These are phyloP conservation scores for Setomelanomma holmii DNA, from an alignment of 2,329 filamentous ascomycete species.

Conservation along the genomic window DNA sequence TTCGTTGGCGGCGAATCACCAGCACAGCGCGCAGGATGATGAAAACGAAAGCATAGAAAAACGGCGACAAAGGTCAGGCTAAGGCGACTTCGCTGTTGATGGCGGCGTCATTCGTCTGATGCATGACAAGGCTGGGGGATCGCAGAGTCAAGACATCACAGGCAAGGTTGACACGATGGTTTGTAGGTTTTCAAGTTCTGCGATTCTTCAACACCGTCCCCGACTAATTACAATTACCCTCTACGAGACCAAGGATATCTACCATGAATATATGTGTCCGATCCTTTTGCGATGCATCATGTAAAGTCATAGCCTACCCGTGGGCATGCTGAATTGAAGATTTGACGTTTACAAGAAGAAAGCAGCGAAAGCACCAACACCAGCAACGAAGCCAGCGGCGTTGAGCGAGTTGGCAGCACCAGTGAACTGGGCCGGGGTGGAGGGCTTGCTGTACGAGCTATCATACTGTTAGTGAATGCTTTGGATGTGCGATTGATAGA, in stretches of 20 bases:
- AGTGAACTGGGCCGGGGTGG: slow-evolving; percentile 44
- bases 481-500: background rate
- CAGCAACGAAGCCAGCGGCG: slow-evolving; percentile 48
- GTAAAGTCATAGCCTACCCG: slow-evolving; percentile 50
- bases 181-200: slow-evolving; percentile 29
- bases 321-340: slow-evolving; percentile 36
- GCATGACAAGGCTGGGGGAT: too few species aligned
- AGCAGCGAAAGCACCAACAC: slow-evolving; percentile 52
- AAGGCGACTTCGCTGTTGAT: too few species aligned
- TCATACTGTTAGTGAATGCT: slow-evolving; percentile 14
- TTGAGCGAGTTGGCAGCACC: slow-evolving; percentile 47
- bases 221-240: slow-evolving; percentile 41
- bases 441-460: slow-evolving; percentile 40
- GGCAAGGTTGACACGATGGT: background rate
- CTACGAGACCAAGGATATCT: slow-evolving; percentile 35
- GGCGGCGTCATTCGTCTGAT: too few species aligned
- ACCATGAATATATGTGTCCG: slow-evolving; percentile 24
- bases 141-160: slow-evolving; percentile 17
- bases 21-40: too few species aligned
- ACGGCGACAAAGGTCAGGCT: too few species aligned
- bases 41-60: too few species aligned
- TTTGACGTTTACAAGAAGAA: slow-evolving; percentile 53
- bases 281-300: slow-evolving; percentile 39
- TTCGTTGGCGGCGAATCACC: background rate
- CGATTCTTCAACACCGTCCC: slow-evolving; percentile 23